Evolutionary conservation across 2,329 filamentous ascomycete species (phyloP).

Genomic region (Cryoendolithus antarcticus): DNA sequence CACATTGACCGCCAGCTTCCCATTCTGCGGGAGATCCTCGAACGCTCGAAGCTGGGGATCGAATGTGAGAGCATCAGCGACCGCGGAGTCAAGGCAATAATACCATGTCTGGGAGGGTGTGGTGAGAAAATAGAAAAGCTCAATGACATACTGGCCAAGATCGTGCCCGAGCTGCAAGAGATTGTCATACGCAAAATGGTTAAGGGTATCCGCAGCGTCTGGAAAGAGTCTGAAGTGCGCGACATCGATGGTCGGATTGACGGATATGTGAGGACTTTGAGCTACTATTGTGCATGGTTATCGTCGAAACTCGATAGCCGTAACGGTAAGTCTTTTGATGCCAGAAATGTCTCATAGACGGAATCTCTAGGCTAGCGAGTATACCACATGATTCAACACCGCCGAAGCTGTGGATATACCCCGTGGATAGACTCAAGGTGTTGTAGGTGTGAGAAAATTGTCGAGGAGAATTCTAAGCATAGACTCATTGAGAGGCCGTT

Average conservation of each 20-base stretch:
- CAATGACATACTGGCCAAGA: background rate
- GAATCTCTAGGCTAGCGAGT: too few species aligned
- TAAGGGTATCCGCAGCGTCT: background rate
- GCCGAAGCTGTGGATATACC: too few species aligned
- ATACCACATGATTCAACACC: too few species aligned
- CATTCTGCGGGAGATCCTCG: background rate
- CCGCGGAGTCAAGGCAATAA: background rate
- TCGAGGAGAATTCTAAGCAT: too few species aligned
- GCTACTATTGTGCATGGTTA: constrained; percentile 2
- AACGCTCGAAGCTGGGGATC: background rate
- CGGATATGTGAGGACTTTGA: constrained; percentile 1
- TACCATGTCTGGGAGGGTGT: constrained; percentile 1
- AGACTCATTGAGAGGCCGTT: too few species aligned
- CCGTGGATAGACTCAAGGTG: too few species aligned
- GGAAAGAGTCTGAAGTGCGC: background rate
- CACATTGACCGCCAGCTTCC: constrained; percentile 3
- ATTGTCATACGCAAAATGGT: background rate
- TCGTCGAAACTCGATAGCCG: constrained; percentile 1
- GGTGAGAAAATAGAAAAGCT: constrained; percentile 1
- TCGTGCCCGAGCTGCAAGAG: constrained; percentile 1
- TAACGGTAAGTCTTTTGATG: background rate
- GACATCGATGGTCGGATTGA: background rate
- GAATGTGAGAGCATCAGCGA: background rate
- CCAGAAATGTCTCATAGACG: too few species aligned
- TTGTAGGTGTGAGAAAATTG: too few species aligned